Evolutionary conservation across 2,329 filamentous ascomycete genomes (phyloP), one percentile per base, ranked within the genome.

Genomic region (Nannizziopsis barbatae): DNA sequence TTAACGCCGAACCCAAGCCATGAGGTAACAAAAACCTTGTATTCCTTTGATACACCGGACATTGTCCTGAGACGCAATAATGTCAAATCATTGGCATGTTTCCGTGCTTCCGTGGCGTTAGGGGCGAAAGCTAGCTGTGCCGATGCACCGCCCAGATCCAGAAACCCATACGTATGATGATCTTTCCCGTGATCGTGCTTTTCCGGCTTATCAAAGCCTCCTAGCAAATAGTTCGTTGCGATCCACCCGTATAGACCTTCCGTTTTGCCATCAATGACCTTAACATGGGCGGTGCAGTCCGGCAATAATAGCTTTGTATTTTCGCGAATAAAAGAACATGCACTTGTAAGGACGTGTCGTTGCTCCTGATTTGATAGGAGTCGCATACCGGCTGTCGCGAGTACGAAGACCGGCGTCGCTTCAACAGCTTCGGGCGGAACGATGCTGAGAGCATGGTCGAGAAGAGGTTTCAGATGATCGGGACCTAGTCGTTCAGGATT

Each of bases 1-100:
- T 95, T 92, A 27, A 93, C 90, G n/a, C 92, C 92, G 61, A 95
- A 98, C 0, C 90, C 90, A 5, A 98, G 75, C 92, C 92, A 98
- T 0, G 92, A 95, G 1, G 90, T 89, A 0, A 93, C 89, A 62
- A 98, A 98, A 2, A 98, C 85, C 56, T 79, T 81, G 68, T 95
- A 86, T 61, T 98, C 92, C 42, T 81, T 69, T 0, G 82, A 68
- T 1, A 78, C 73, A 8, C 92, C 92, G 62, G 92, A 81, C 15
- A 96, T 67, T 2, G 81, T 92, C 53, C 93, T 80, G 68, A 98
- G 71, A 42, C 92, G 82, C 50, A 98, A 69, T 11, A 96, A 66
- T 55, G 88, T 95, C 48, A 98, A 70, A 62, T 96, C 88, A 53
- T 95, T 77, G 0, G 86, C 83, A 63, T 98, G 93, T 61, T 88